Conservation (phyloP, 2,329 filamentous ascomycete species). For the Stenocarpella maydis region DNA sequence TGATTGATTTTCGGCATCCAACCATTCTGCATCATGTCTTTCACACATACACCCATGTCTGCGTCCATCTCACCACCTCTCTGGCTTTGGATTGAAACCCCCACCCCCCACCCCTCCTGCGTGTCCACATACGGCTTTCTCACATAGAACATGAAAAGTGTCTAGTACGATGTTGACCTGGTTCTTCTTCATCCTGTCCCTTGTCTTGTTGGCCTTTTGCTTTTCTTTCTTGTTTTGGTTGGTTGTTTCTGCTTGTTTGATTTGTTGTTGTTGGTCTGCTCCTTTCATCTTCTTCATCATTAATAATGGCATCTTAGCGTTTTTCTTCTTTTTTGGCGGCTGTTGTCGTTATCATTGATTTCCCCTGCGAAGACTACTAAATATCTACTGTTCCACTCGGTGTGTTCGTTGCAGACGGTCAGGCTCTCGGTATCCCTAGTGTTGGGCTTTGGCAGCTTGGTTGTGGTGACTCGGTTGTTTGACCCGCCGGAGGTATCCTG, state of each 20-base stretch:
- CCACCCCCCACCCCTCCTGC: no score
- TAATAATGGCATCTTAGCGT: slow-evolving; percentile 28
- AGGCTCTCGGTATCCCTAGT: no score
- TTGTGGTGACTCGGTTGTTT: no score
- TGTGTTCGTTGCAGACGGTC: no score
- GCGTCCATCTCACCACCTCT: background rate
- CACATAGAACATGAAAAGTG: slow-evolving; percentile 27
- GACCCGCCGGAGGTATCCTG: no score
- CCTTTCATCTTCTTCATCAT: background rate
- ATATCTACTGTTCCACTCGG: no score
- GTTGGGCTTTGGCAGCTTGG: no score
- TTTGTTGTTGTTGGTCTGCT: background rate
- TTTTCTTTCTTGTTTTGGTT: background rate
- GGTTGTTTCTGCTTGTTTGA: background rate
- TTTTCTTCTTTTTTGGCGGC: background rate
- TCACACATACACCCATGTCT: background rate
- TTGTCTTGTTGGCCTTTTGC: no score
- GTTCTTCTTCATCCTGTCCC: background rate
- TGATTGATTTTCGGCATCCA: background rate
- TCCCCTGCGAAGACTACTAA: no score
- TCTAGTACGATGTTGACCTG: background rate
- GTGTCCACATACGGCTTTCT: background rate
- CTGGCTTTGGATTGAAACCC: background rate
- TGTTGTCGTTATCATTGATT: no score
- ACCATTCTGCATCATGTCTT: background rate